Conservation (phyloP, 1,284 basidiomycete genomes). For the Porphyrellus sp. region DNA sequence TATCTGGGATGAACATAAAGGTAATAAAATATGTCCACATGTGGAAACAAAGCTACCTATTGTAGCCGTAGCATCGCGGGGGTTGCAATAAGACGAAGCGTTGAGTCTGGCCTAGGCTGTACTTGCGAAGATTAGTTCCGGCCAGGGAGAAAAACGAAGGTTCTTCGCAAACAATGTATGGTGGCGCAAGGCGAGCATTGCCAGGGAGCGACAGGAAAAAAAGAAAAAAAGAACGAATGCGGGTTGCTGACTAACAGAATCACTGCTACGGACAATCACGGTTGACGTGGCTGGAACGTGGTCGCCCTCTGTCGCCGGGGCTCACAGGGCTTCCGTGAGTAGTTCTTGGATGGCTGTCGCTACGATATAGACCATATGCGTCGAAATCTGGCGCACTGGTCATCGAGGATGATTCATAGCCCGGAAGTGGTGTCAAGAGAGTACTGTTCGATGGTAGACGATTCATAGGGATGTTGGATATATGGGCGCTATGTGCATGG, state of each 20-base stretch:
- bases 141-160: conserved; percentile 6
- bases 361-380: conserved; percentile 20
- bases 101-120: conserved; percentile 3
- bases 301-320: conserved; percentile 26
- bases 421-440: conserved; percentile 47
- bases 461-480: conserved; percentile 18
- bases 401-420: conserved; percentile 37
- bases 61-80: conserved; percentile 12
- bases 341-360: conserved; percentile 22
- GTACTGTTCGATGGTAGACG: conserved; percentile 48
- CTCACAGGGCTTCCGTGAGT: conserved; percentile 19
- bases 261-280: conserved; percentile 8
- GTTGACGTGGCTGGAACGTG: conserved; percentile 21
- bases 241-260: not conserved
- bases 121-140: conserved; percentile 7
- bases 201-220: not conserved
- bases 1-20: conserved; percentile 21
- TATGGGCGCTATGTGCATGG: conserved; percentile 12
- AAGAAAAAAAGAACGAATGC: not conserved
- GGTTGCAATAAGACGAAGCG: conserved; percentile 4
- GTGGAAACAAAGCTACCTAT: conserved; percentile 23
- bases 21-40: conserved; percentile 31
- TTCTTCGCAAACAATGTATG: conserved; percentile 4
- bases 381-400: conserved; percentile 8
- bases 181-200: conserved; percentile 7